Evolutionary conservation across 257 asterid genomes (phyloP).

Genomic region (Nicotiana obtusifolia): DNA sequence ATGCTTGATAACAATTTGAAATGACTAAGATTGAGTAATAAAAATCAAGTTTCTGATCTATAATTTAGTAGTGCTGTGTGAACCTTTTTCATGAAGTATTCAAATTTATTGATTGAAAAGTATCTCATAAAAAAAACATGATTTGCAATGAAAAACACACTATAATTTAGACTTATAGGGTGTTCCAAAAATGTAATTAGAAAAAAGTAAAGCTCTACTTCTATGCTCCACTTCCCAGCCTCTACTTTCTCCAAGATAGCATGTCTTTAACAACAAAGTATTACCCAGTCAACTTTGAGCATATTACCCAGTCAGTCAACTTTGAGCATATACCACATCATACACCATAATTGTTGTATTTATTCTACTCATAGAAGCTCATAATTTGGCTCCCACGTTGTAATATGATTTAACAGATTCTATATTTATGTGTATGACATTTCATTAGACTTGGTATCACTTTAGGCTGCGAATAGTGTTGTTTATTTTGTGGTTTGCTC

Average conservation of each 20-base stretch:
- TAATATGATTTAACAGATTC: too few species aligned
- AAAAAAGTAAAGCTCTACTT: background rate
- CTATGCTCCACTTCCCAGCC: background rate
- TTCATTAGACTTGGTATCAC: too few species aligned
- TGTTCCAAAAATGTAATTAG: background rate
- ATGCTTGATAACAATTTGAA: background rate
- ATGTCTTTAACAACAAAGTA: background rate
- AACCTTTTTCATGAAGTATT: background rate
- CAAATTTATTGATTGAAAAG: background rate
- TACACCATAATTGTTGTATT: background rate
- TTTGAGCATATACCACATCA: background rate
- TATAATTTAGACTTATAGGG: background rate
- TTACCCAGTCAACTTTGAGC: background rate
- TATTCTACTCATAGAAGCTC: too few species aligned
- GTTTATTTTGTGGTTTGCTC: too few species aligned
- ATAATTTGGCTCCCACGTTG: too few species aligned
- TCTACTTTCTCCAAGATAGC: constrained; percentile 1
- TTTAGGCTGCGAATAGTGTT: too few species aligned
- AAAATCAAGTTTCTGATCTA: background rate
- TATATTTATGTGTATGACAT: too few species aligned
- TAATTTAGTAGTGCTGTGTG: background rate
- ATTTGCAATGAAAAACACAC: background rate
- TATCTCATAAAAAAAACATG: background rate
- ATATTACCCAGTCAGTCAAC: background rate
- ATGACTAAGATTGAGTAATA: background rate